These are phyloP conservation scores for Pseudogymnoascus sp. DNA, from an alignment of 2,329 filamentous ascomycete genomes.

Conservation along the genomic window DNA sequence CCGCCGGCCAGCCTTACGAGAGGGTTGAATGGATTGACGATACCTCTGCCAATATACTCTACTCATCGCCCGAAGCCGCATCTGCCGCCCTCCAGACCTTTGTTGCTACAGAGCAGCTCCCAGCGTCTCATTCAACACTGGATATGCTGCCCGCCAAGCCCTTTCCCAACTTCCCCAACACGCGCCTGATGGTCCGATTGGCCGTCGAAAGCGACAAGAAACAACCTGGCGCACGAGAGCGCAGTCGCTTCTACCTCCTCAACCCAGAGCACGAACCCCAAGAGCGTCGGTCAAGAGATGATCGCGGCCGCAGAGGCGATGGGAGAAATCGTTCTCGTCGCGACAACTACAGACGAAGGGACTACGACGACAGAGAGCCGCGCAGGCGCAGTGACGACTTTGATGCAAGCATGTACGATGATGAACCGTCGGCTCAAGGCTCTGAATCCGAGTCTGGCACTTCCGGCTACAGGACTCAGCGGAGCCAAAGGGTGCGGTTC, in stretches of 20 bases:
- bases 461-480: slow-evolving; percentile 28
- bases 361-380: slow-evolving; percentile 37
- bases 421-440: slow-evolving; percentile 31
- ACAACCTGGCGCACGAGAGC: slow-evolving; percentile 64
- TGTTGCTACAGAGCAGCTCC: slow-evolving; percentile 42
- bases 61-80: slow-evolving; percentile 47
- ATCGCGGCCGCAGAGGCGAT: slow-evolving; percentile 34
- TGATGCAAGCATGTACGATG: slow-evolving; percentile 74
- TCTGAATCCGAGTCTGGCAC: slow-evolving; percentile 15
- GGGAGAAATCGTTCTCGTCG: slow-evolving; percentile 28
- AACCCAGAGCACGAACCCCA: slow-evolving; percentile 84
- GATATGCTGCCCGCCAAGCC: slow-evolving; percentile 64
- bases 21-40: slow-evolving; percentile 94
- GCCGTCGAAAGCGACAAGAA: slow-evolving; percentile 74
- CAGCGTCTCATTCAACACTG: slow-evolving; percentile 35
- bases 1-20: slow-evolving; percentile 44
- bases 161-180: slow-evolving; percentile 59
- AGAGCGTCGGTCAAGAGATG: slow-evolving; percentile 55
- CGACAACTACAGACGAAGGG: slow-evolving; percentile 55
- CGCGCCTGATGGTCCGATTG: slow-evolving; percentile 63
- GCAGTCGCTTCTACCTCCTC: slow-evolving; percentile 86
- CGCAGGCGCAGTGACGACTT: slow-evolving; percentile 44
- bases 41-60: slow-evolving; percentile 78
- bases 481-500: slow-evolving; percentile 16
- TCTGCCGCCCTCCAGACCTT: slow-evolving; percentile 49